Percentiles rank a stretch among this genome's conserved stretches.
Evolutionary conservation across 345 rosid genomes (phyloP).

Genomic region (Eucalyptus victrix): DNA sequence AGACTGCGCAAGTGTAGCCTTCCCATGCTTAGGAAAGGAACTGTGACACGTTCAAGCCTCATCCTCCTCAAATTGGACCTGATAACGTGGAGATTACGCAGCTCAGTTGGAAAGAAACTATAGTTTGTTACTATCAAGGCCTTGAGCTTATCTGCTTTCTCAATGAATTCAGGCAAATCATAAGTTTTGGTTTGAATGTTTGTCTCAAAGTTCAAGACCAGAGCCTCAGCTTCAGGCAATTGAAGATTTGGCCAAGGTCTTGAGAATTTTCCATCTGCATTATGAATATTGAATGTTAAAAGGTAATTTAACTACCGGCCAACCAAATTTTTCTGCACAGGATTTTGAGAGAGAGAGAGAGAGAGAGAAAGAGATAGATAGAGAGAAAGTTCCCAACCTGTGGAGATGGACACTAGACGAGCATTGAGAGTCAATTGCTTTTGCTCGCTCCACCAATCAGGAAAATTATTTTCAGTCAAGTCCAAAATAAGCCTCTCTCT

Average conservation of each 20-base stretch:
- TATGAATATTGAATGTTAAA: too few relatives aligned
- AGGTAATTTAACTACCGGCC: too few relatives aligned
- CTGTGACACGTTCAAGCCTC: conserved; percentile 30
- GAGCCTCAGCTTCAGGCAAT: conserved; percentile 26
- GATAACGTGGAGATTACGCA: conserved; percentile 20
- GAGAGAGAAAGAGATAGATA: too few relatives aligned
- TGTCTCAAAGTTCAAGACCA: conserved; percentile 28
- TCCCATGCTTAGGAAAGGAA: conserved; percentile 1
- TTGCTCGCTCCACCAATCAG: too few relatives aligned
- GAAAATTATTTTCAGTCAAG: too few relatives aligned
- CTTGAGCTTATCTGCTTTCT: conserved; percentile 27
- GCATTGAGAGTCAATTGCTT: too few relatives aligned
- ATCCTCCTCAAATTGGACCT: conserved; percentile 38
- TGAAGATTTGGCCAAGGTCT: conserved; percentile 23
- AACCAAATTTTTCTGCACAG: too few relatives aligned
- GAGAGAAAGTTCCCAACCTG: too few relatives aligned
- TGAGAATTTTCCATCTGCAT: conserved; percentile 41
- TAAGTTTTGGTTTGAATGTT: neutral
- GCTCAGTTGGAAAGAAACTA: conserved; percentile 11
- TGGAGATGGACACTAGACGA: too few relatives aligned
- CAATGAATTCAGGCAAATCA: conserved; percentile 32
- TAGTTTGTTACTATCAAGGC: conserved; percentile 26
- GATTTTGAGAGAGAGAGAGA: too few relatives aligned
- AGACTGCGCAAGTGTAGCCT: conserved; percentile 2
- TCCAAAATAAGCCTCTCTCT: too few relatives aligned